A percentile compares a stretch with the other conserved stretches of the same genome.
phyloP scores from a whole-genome alignment of 805 yeast genomes.

The Candida peoriensis region DNA sequence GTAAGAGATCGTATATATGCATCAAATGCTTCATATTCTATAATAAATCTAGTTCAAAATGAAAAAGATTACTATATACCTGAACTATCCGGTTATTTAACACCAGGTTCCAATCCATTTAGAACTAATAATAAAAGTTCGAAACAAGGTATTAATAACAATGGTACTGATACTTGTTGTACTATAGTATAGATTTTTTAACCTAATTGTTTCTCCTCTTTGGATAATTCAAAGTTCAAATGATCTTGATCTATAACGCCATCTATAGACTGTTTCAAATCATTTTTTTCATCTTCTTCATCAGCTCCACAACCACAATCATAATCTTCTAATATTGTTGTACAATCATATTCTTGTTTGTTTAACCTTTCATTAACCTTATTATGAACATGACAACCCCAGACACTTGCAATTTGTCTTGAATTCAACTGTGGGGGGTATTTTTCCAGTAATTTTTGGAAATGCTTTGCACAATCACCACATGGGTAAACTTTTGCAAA shows the following conservation, averaged over 20 bases:
- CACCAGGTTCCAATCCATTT: slow-evolving; percentile 34
- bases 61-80: slow-evolving; percentile 34
- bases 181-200: slow-evolving; percentile 25
- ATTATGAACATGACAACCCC: slow-evolving; percentile 96
- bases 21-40: slow-evolving; percentile 51
- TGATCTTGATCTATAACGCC: slow-evolving; percentile 34
- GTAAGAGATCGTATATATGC: slow-evolving; percentile 56
- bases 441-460: slow-evolving; percentile 58
- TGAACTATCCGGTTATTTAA: slow-evolving; percentile 35
- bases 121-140: slow-evolving; percentile 16
- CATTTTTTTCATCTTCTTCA: slow-evolving; percentile 37
- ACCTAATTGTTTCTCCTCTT: slow-evolving; percentile 44
- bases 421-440: slow-evolving; percentile 82
- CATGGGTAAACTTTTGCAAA: slow-evolving; percentile 95
- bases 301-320: slow-evolving; percentile 96
- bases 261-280: not conserved
- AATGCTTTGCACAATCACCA: slow-evolving; percentile 95
- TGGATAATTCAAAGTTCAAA: slow-evolving; percentile 41
- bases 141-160: not conserved
- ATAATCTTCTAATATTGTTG: slow-evolving; percentile 79
- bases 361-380: slow-evolving; percentile 69
- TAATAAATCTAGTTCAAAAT: slow-evolving; percentile 32
- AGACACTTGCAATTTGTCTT: slow-evolving; percentile 77
- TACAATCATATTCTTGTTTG: slow-evolving; percentile 78
- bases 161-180: slow-evolving; percentile 27